Evolutionary conservation across 352 stramenopile species (phyloP).

Genomic region (Phytopythium kandeliae): DNA sequence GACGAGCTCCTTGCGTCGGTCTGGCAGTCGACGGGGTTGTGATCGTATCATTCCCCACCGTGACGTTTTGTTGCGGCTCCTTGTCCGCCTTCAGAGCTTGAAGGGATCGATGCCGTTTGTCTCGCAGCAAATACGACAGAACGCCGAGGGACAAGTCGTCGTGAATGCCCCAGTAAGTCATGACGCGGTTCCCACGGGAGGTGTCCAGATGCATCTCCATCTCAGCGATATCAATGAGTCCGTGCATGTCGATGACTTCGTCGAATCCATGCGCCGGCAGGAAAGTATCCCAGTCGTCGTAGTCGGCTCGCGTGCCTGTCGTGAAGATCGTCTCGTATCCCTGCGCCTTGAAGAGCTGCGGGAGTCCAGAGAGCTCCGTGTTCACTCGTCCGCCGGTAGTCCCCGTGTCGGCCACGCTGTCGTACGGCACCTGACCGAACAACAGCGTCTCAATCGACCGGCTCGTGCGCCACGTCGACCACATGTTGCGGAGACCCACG

Average conservation of each 20-base stretch:
- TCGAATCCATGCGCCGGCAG: constrained; percentile 50
- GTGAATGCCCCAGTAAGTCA: constrained; percentile 37
- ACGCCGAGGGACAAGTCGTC: constrained; percentile 43
- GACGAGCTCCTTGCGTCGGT: constrained; percentile 15
- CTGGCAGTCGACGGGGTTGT: constrained; percentile 10
- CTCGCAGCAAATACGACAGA: constrained; percentile 31
- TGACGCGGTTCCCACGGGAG: constrained; percentile 7
- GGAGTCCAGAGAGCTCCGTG: constrained; percentile 29
- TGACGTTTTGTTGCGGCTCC: constrained; percentile 5
- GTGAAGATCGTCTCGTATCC: constrained; percentile 50
- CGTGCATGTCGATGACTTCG: constrained; percentile 24
- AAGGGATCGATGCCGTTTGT: constrained; percentile 21
- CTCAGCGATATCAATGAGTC: constrained; percentile 30
- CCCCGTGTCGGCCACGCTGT: constrained; percentile 26
- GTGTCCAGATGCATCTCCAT: constrained; percentile 26
- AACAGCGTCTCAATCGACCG: constrained; percentile 49
- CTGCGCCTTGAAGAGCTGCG: constrained; percentile 45
- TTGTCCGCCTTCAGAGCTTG: constrained; percentile 10
- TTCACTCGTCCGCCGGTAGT: constrained; percentile 21
- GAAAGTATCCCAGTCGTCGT: constrained; percentile 49
- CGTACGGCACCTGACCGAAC: constrained; percentile 41
- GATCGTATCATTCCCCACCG: constrained; percentile 6
- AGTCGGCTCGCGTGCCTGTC: constrained; percentile 32
- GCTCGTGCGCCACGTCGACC: constrained; percentile 59
- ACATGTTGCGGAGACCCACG: constrained; percentile 47